Evolutionary conservation across 805 yeast species (phyloP), one percentile per base, ranked within the genome.

Genomic region (Candida parachauliodes): DNA sequence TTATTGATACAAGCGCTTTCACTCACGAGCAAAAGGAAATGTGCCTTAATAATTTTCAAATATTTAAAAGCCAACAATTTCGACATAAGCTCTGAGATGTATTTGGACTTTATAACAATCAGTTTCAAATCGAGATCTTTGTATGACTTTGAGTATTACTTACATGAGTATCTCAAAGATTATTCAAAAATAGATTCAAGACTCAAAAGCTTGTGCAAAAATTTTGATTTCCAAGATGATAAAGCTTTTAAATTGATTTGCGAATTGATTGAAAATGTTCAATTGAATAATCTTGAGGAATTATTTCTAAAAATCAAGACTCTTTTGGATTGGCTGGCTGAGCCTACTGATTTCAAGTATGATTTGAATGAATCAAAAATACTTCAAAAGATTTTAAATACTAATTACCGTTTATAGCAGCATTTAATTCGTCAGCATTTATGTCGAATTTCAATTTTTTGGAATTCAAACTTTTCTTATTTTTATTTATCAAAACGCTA

Each of bases 391-490:
- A 32, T 32, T n/a, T 24, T 32, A 24, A 24, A 3, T 32, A 7
- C 7, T 32, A 6, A 11, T 14, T 15, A 47, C 17, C 22, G 16
- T 41, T 48, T 17, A 64, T 54, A 14, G 68, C 69, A 22, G 52
- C 55, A 31, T 52, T 53, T 34, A 65, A 51, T 31, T 65, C 70
- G 7, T 58, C 62, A 8, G 67, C 70, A 43, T 59, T 62, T 34
- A 65, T 65, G 33, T 62, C 67, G 28, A 64, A 49, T 38, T 49
- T 56, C 2, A 45, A 35, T 15, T 21, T 35, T 26, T 18, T 21
- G 5, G 26, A 27, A n/a, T 11, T 26, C 14, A 7, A 8, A 8
- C 23, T 15, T 17, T 34, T 26, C 18, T 25, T 26, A 12, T 12
- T 26, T 7, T 18, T 14, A 14, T 3, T 25, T 5, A 11, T 41